phyloP scores from a whole-genome alignment of 495 filamentous ascomycete genomes.

The Penicillium angulare region DNA sequence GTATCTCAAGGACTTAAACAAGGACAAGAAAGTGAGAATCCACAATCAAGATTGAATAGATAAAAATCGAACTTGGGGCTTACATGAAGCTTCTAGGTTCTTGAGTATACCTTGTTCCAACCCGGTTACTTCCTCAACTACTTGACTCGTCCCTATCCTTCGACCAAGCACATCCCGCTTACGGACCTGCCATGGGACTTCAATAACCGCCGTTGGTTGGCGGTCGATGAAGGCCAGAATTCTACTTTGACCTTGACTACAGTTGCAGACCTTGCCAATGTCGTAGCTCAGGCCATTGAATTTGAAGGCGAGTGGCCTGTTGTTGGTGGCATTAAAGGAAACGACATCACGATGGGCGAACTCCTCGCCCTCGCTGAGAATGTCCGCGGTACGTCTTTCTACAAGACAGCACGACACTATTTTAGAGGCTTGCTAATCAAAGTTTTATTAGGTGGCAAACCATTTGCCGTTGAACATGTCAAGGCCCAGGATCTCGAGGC shows the following conservation, averaged over 20 bases:
- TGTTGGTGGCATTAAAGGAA: slow-evolving; percentile 52
- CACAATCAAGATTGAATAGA: no score
- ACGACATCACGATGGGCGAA: slow-evolving; percentile 36
- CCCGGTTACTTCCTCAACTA: slow-evolving; percentile 56
- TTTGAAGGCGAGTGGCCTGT: slow-evolving; percentile 56
- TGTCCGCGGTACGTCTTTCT: slow-evolving; percentile 43
- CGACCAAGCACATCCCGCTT: slow-evolving; percentile 46
- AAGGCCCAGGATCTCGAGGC: slow-evolving; percentile 44
- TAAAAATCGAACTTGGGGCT: no score
- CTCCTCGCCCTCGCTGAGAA: slow-evolving; percentile 47
- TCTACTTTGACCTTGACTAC: slow-evolving; percentile 45
- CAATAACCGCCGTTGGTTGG: slow-evolving; percentile 45
- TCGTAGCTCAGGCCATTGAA: slow-evolving; percentile 51
- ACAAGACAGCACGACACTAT: background rate
- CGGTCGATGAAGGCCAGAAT: slow-evolving; percentile 46
- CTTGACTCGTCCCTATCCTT: slow-evolving; percentile 47
- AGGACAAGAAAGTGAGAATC: slow-evolving; percentile 47
- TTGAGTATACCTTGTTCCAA: slow-evolving; percentile 60
- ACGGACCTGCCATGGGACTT: slow-evolving; percentile 46
- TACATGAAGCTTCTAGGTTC: slow-evolving; percentile 43
- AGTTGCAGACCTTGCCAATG: slow-evolving; percentile 41
- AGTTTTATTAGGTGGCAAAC: slow-evolving; percentile 23
- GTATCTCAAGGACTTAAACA: slow-evolving; percentile 53
- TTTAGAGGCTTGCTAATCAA: background rate
- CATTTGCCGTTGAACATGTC: slow-evolving; percentile 45